phyloP scores from a whole-genome alignment of 345 rosid species.

The Acer yangbiense region DNA sequence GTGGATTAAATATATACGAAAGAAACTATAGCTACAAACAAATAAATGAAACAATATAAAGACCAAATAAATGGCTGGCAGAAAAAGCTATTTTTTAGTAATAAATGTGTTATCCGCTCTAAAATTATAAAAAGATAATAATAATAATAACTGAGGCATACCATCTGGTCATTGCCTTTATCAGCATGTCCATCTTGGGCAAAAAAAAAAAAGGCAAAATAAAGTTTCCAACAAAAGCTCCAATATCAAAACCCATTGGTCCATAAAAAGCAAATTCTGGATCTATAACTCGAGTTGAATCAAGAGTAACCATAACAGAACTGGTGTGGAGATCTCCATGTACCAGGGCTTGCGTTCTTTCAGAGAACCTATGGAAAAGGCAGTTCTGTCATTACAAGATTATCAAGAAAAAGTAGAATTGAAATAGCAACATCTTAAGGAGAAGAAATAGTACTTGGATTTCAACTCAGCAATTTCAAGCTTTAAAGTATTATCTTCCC shows the following conservation, averaged over 20 bases:
- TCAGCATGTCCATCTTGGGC: slow-evolving; percentile 89
- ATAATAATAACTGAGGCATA: slow-evolving; percentile 23
- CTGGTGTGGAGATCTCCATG: slow-evolving; percentile 98
- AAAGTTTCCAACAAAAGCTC: slow-evolving; percentile 91
- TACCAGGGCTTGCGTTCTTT: slow-evolving; percentile 85
- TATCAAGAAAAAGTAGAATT: background rate
- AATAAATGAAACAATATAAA: background rate
- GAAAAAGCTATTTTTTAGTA: too few species aligned
- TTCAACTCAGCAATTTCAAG: slow-evolving; percentile 84
- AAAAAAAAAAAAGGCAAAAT: slow-evolving; percentile 80
- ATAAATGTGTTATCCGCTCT: background rate
- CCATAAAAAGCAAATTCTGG: slow-evolving; percentile 91
- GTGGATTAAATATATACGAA: background rate
- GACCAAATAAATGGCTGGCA: slow-evolving; percentile 22
- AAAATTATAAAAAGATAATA: too few species aligned
- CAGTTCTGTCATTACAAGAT: slow-evolving; percentile 10
- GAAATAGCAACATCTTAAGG: background rate
- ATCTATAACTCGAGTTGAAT: slow-evolving; percentile 90
- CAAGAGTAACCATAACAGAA: slow-evolving; percentile 85
- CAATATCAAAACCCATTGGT: slow-evolving; percentile 94
- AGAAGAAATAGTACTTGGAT: slow-evolving; percentile 56
- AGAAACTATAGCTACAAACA: too few species aligned
- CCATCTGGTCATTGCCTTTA: slow-evolving; percentile 66
- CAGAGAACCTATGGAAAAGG: slow-evolving; percentile 72
- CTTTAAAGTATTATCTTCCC: slow-evolving; percentile 70